Percentiles rank a stretch among this genome's conserved stretches.
Conservation (phyloP, 345 rosid genomes). For the Turritis glabra region DNA sequence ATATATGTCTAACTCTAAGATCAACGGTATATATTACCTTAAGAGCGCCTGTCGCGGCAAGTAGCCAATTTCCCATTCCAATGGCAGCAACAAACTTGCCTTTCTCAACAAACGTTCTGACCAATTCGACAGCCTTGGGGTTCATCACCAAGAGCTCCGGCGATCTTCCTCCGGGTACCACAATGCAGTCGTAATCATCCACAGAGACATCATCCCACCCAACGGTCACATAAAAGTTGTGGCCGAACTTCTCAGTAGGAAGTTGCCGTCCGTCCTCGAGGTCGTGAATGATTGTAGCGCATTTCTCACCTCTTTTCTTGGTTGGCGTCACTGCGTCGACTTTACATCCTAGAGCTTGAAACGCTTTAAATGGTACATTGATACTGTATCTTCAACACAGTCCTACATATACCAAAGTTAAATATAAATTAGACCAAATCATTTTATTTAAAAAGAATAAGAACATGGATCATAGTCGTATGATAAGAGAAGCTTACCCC, state of each 20-base stretch:
- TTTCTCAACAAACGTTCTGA: conserved; percentile 42
- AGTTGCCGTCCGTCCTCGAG: conserved; percentile 45
- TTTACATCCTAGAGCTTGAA: conserved; percentile 54
- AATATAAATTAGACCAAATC: neutral
- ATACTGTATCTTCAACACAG: conserved; percentile 53
- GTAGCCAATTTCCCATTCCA: conserved; percentile 54
- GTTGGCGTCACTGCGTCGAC: conserved; percentile 49
- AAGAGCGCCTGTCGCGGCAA: conserved; percentile 47
- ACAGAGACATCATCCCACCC: conserved; percentile 45
- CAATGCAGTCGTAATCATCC: conserved; percentile 50
- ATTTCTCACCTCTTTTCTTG: conserved; percentile 53
- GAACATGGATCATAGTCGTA: neutral
- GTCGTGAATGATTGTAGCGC: conserved; percentile 50
- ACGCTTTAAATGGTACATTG: conserved; percentile 52
- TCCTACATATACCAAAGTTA: conserved; percentile 38
- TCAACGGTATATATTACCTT: conserved; percentile 37
- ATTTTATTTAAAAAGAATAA: neutral
- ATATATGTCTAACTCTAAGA: neutral
- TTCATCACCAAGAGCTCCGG: conserved; percentile 53
- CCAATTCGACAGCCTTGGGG: conserved; percentile 43
- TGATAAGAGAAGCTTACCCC: conserved; percentile 53
- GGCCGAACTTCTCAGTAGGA: conserved; percentile 52
- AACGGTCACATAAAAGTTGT: conserved; percentile 46
- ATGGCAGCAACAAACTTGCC: conserved; percentile 48
- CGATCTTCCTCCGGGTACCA: conserved; percentile 56